Conservation (phyloP, 805 yeast species). For the Ogataea pini region DNA sequence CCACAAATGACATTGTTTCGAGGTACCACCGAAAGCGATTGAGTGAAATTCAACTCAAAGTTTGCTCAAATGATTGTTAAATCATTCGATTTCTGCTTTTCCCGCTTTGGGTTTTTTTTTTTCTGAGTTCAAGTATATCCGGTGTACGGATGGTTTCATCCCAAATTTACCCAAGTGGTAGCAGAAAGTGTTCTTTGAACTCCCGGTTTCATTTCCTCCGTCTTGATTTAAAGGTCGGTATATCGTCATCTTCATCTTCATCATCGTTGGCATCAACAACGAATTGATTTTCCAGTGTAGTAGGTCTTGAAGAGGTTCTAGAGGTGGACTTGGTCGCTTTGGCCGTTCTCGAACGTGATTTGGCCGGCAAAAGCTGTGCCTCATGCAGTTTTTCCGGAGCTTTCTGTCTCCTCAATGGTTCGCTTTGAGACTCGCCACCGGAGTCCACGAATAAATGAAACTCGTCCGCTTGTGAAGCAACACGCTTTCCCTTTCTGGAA, state of each 20-base stretch:
- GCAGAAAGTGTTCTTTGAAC: no score
- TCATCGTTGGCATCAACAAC: background rate
- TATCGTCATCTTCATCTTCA: slow-evolving; percentile 32
- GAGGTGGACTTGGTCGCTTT: no score
- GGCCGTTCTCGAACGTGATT: no score
- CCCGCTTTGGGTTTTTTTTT: background rate
- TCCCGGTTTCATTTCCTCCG: slow-evolving; percentile 21
- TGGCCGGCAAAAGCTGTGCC: no score
- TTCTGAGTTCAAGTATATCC: background rate
- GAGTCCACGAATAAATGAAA: slow-evolving; percentile 1
- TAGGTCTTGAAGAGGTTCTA: background rate
- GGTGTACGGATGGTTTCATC: slow-evolving; percentile 7
- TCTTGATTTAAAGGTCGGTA: slow-evolving; percentile 33
- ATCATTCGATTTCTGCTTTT: slow-evolving; percentile 11
- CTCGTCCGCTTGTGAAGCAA: background rate
- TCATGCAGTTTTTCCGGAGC: no score
- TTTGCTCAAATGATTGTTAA: no score
- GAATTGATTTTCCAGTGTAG: background rate
- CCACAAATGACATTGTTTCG: background rate
- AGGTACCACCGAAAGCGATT: no score
- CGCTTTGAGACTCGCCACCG: background rate
- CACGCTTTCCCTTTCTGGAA: slow-evolving; percentile 6
- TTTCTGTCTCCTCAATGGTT: no score
- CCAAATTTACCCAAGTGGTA: no score
- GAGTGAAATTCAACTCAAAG: no score